Evolutionary conservation across 2,329 filamentous ascomycete species (phyloP), one percentile per base, ranked within the genome.

Genomic region (Stagonosporopsis cucurbitacearum): DNA sequence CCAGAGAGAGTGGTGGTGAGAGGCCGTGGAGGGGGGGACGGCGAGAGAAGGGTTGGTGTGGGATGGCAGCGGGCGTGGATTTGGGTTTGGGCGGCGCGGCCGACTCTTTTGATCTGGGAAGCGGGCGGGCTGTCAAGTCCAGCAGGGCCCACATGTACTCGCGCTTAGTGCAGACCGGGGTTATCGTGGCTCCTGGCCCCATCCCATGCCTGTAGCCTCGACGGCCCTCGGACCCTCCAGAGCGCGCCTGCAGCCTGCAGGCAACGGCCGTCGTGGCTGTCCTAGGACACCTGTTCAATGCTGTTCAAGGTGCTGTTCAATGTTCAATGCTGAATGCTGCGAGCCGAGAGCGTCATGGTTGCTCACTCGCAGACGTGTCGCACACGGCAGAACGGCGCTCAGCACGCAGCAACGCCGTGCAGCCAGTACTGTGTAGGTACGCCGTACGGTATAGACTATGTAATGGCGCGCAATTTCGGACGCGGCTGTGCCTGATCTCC

Each of bases 41-140:
- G 57, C 57, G 54, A 65, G 57, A 58, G 58, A 42, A 52, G 53
- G 59, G 59, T 59, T 61, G 66, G 60, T 65, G 65, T 53, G 62
- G 62, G 63, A 37, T 37, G 42, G 53, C 49, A 56, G 54, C 49
- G 55, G 62, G 55, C 62, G 59, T 61, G 66, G 59, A 65, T 54
- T 55, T 56, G 55, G 53, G 56, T 55, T 48, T 56, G 55, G 64
- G 64, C 60, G 60, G 54, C 53, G 50, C 50, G 42, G 57, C 43
- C 45, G 57, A 62, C 57, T 52, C 58, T 65, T 66, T 66, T 64
- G 61, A 61, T 54, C 49, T 54, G 50, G 48, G 46, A 58, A 46
- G 33, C 55, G 40, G 50, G 44, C 52, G 52, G 50, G 45, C 45
- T 54, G 50, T 44, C 50, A 50, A 47, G 56, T 39, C 46, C 44